Percentiles rank a stretch among this genome's conserved stretches.
These are phyloP conservation scores for Begonia peltatifolia DNA, from an alignment of 306 rosid species.

Conservation along the genomic window DNA sequence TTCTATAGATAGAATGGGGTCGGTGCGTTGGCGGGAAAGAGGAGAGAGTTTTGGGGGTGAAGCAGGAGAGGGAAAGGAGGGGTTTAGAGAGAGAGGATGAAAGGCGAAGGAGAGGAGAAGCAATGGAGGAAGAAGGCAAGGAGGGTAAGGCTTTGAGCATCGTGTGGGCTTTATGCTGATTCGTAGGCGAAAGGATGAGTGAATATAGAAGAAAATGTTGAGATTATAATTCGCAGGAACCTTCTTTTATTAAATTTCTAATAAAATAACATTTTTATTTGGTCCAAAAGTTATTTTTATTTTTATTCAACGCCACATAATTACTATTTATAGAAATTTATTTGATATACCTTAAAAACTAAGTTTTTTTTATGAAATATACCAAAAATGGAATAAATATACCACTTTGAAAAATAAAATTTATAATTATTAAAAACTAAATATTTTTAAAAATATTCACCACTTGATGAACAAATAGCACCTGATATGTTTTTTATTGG, in stretches of 20 bases:
- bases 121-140: slow-evolving; percentile 16
- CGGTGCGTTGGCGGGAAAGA: slow-evolving; percentile 26
- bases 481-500: too few relatives aligned
- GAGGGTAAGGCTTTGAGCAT: slow-evolving; percentile 38
- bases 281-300: too few relatives aligned
- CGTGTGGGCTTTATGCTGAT: slow-evolving; percentile 4
- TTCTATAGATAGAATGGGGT: slow-evolving; percentile 13
- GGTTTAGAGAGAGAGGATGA: slow-evolving; percentile 32
- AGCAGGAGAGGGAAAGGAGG: slow-evolving; percentile 6
- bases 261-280: too few relatives aligned
- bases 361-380: too few relatives aligned
- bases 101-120: slow-evolving; percentile 14
- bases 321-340: too few relatives aligned
- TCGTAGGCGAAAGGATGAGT: neutral
- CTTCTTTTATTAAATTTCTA: neutral
- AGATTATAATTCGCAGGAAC: neutral
- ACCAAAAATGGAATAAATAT: too few relatives aligned
- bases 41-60: slow-evolving; percentile 15
- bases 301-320: too few relatives aligned
- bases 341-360: too few relatives aligned
- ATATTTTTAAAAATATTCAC: too few relatives aligned
- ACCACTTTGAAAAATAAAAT: too few relatives aligned
- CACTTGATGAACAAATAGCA: too few relatives aligned
- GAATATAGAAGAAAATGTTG: neutral
- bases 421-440: too few relatives aligned